phyloP scores from a whole-genome alignment of 106 monocot genomes.

The Phalaenopsis equestris region DNA sequence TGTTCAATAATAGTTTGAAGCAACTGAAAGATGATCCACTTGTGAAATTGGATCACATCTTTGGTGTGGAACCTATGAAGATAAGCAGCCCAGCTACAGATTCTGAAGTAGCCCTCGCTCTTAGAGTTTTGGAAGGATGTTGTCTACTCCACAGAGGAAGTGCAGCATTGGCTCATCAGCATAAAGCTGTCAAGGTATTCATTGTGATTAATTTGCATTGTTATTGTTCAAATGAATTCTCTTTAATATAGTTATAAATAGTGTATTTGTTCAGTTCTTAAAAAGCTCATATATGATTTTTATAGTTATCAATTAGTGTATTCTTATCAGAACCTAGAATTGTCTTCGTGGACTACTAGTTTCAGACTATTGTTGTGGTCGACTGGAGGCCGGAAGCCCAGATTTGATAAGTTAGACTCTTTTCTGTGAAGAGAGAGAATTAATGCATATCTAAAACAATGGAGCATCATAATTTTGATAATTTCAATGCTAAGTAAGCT shows the following conservation, averaged over 20 bases:
- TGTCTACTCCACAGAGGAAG: slow-evolving; percentile 75
- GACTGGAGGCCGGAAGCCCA: not conserved
- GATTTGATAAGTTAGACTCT: not conserved
- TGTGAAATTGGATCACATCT: slow-evolving; percentile 58
- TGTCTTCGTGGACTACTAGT: not conserved
- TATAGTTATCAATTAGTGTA: not conserved
- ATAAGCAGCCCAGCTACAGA: slow-evolving; percentile 76
- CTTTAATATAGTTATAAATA: not conserved
- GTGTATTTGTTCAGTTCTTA: not conserved
- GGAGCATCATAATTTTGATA: not conserved
- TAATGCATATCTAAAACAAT: not conserved
- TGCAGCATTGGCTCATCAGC: slow-evolving; percentile 52
- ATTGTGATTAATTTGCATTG: not conserved
- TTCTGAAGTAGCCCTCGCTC: slow-evolving; percentile 80
- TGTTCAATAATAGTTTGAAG: slow-evolving; percentile 69
- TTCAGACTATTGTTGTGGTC: not conserved
- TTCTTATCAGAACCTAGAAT: not conserved
- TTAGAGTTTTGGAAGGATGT: slow-evolving; percentile 94
- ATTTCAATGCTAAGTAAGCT: not conserved
- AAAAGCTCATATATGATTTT: not conserved
- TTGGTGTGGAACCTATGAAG: slow-evolving; percentile 83
- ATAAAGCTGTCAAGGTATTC: slow-evolving; percentile 68
- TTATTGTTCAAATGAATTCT: not conserved
- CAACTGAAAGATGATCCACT: slow-evolving; percentile 49
- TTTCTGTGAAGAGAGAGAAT: not conserved